Percentiles rank a stretch among this genome's conserved stretches.
phyloP scores from a whole-genome alignment of 2,329 filamentous ascomycete species.

The Pleomassaria siparia region DNA sequence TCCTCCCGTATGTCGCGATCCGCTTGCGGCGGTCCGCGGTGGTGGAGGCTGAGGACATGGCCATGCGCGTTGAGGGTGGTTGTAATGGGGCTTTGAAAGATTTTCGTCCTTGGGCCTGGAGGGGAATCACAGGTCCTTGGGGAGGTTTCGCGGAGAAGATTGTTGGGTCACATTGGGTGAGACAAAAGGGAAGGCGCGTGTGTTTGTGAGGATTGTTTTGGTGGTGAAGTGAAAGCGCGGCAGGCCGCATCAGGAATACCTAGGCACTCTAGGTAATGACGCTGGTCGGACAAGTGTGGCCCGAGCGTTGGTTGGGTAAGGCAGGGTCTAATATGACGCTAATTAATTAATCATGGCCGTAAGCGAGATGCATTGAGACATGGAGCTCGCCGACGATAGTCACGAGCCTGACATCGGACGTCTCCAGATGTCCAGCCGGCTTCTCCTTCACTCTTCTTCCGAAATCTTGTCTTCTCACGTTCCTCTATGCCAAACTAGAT shows the following conservation, averaged over 20 bases:
- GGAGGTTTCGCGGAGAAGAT: neutral
- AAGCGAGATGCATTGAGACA: conserved; percentile 20
- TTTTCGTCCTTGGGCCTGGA: conserved; percentile 26
- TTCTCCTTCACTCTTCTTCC: neutral
- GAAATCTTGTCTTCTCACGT: conserved; percentile 1
- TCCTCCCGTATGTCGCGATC: conserved; percentile 41
- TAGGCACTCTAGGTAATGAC: neutral
- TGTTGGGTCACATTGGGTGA: neutral
- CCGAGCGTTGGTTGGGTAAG: neutral
- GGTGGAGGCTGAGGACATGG: conserved; percentile 31
- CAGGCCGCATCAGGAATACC: neutral
- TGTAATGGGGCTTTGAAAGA: conserved; percentile 6
- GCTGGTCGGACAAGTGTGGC: neutral
- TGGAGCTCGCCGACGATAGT: conserved; percentile 38
- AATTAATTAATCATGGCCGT: too few species aligned
- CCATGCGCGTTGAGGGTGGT: conserved; percentile 5
- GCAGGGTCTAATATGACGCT: neutral
- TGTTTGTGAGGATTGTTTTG: neutral
- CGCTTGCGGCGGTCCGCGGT: conserved; percentile 40
- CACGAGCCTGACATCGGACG: conserved; percentile 32
- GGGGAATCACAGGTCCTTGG: conserved; percentile 13
- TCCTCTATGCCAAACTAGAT: neutral
- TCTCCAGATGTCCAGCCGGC: neutral
- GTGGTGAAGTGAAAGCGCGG: neutral
- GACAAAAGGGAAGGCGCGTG: neutral